Evolutionary conservation across 106 monocot genomes (phyloP).

Genomic region (Acanthochlamys bracteata): DNA sequence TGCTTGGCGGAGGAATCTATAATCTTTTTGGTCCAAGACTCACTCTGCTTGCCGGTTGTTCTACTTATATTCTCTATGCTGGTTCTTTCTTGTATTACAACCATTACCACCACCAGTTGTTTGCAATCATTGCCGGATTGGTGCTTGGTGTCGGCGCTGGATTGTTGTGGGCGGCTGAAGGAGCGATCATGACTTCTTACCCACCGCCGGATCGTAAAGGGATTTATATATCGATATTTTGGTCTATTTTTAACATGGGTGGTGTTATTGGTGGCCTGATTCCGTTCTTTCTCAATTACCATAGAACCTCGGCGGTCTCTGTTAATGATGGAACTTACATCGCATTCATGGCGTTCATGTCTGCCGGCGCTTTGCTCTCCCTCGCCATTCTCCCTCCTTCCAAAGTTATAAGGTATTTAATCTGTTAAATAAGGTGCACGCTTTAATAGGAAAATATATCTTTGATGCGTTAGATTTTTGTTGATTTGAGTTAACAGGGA

Average conservation of each 20-base stretch:
- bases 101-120: constrained; percentile 52
- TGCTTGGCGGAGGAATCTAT: constrained; percentile 80
- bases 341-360: constrained; percentile 94
- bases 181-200: constrained; percentile 89
- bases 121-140: constrained; percentile 62
- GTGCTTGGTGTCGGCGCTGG: constrained; percentile 83
- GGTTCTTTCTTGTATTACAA: constrained; percentile 92
- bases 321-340: constrained; percentile 90
- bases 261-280: constrained; percentile 90
- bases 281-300: constrained; percentile 84
- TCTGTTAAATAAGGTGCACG: too few relatives aligned
- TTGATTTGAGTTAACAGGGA: constrained; percentile 8
- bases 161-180: constrained; percentile 84
- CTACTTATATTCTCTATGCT: constrained; percentile 87
- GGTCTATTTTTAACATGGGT: constrained; percentile 89
- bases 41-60: constrained; percentile 72
- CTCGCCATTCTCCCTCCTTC: constrained; percentile 58
- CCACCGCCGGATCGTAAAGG: constrained; percentile 57
- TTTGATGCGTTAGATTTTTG: too few relatives aligned
- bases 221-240: constrained; percentile 82
- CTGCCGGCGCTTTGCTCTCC: constrained; percentile 51
- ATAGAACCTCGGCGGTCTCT: constrained; percentile 44
- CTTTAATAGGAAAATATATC: too few relatives aligned
- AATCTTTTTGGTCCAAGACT: constrained; percentile 88
- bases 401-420: constrained; percentile 23